Evolutionary conservation across 306 rosid species (phyloP), one percentile per base, ranked within the genome.

Genomic region (Cucurbita moschata): DNA sequence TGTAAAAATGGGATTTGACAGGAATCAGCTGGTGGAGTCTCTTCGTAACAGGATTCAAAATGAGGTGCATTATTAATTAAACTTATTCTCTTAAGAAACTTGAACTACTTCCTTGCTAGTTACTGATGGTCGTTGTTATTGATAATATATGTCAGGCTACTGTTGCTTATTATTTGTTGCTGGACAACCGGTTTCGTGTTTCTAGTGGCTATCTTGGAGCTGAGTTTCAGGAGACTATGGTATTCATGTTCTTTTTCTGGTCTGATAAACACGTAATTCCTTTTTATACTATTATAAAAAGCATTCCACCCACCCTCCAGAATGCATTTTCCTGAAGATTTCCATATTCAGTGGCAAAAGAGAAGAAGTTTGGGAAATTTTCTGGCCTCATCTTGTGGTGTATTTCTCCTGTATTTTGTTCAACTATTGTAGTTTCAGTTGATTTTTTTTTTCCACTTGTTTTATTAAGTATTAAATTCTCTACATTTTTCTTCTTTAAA

Each of bases 171-270:
- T 90, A 94, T 83, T 83, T 90, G 88, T 81, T 90, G 71, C 70
- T 94, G 90, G 98, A 94, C 82, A 94, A 90, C 18, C 89, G 95
- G 39, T 94, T 90, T 72, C 92, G 96, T 66, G 95, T 89, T 76
- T 87, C 96, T 39, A 90, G 82, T 56, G 97, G 98, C 82, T 90
- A 90, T 82, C 98, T 90, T 77, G 97, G 97, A 56, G 97, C 96
- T 50, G 98, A 90, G 81, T 94, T 94, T 84, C 97, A 90, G 84
- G 98, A 94, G 84, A 86, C 88, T 55, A 78, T 87, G 92, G 98
- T 90, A 75, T 18, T 86, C 67, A 81, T 77, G 55, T 21, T 60
- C 51, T 44, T 72, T 64, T 52, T 55, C 59, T 71, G 19, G 14
- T 42, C 3, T n/a, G 51, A 40, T 64, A 16, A 42, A 18, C 52